Evolutionary conservation across 179 eudicot genomes (phyloP).

Genomic region (Corrigiola litoralis): DNA sequence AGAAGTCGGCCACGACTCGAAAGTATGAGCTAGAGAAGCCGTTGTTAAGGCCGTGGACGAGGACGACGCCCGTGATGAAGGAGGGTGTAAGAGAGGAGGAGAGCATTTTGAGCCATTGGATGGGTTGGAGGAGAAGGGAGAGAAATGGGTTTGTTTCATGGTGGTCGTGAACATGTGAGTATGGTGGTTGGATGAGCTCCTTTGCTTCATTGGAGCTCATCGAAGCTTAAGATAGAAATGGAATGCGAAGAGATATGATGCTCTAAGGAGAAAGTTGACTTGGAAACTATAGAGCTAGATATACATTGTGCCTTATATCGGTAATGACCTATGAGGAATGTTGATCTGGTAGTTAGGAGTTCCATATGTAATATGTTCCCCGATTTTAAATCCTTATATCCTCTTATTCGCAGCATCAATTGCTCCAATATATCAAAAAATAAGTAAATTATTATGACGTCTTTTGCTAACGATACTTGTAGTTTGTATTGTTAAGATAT

Average conservation of each 20-base stretch:
- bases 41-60: slow-evolving; percentile 36
- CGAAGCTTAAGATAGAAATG: not conserved
- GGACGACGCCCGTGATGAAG: slow-evolving; percentile 30
- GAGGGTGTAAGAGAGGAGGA: slow-evolving; percentile 28
- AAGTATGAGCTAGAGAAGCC: slow-evolving; percentile 40
- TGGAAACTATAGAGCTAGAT: too few species aligned
- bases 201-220: slow-evolving; percentile 11
- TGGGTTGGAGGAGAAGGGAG: slow-evolving; percentile 14
- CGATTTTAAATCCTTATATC: too few species aligned
- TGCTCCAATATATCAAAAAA: too few species aligned
- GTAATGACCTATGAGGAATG: too few species aligned
- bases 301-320: too few species aligned
- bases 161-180: not conserved
- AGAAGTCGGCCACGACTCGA: slow-evolving; percentile 40
- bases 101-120: slow-evolving; percentile 19
- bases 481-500: too few species aligned
- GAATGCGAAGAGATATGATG: not conserved
- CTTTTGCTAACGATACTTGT: too few species aligned
- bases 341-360: too few species aligned
- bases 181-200: not conserved
- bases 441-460: too few species aligned
- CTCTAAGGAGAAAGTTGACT: not conserved
- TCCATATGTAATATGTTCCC: too few species aligned
- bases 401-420: too few species aligned
- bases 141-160: not conserved